Percentiles rank a stretch among this genome's conserved stretches.
Conservation (phyloP, 2,329 filamentous ascomycete genomes). For the Pseudogymnoascus sp. region DNA sequence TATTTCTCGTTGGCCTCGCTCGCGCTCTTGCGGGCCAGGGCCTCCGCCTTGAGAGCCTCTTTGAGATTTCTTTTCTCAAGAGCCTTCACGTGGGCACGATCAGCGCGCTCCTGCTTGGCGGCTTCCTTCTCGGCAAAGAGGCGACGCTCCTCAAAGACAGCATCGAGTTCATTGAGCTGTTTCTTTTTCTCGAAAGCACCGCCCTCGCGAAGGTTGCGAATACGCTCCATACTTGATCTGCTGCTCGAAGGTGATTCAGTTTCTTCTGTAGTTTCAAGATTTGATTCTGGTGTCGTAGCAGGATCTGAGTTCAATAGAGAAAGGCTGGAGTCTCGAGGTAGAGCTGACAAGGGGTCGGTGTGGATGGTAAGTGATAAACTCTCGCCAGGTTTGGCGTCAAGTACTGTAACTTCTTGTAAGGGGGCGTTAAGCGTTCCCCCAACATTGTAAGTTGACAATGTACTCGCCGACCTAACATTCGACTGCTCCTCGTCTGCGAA, state of each 20-base stretch:
- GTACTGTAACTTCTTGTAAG: neutral
- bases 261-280: slow-evolving; percentile 17
- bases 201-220: slow-evolving; percentile 47
- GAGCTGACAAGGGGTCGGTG: neutral
- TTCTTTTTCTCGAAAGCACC: slow-evolving; percentile 54
- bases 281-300: slow-evolving; percentile 23
- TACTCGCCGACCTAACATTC: neutral
- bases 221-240: slow-evolving; percentile 22
- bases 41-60: slow-evolving; percentile 46
- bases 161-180: slow-evolving; percentile 45
- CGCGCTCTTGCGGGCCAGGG: neutral
- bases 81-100: slow-evolving; percentile 50
- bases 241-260: slow-evolving; percentile 20
- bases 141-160: slow-evolving; percentile 53
- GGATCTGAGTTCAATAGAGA: slow-evolving; percentile 1
- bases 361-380: slow-evolving; percentile 6
- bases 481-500: neutral
- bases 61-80: slow-evolving; percentile 52
- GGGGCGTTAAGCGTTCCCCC: neutral
- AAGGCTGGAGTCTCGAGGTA: neutral
- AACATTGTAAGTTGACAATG: neutral
- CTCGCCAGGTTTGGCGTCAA: slow-evolving; percentile 6
- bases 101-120: slow-evolving; percentile 56
- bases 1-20: slow-evolving; percentile 23
- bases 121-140: slow-evolving; percentile 57